Evolutionary conservation across 345 rosid species (phyloP), one percentile per base, ranked within the genome.

Genomic region (Diplotaxis tenuifolia): DNA sequence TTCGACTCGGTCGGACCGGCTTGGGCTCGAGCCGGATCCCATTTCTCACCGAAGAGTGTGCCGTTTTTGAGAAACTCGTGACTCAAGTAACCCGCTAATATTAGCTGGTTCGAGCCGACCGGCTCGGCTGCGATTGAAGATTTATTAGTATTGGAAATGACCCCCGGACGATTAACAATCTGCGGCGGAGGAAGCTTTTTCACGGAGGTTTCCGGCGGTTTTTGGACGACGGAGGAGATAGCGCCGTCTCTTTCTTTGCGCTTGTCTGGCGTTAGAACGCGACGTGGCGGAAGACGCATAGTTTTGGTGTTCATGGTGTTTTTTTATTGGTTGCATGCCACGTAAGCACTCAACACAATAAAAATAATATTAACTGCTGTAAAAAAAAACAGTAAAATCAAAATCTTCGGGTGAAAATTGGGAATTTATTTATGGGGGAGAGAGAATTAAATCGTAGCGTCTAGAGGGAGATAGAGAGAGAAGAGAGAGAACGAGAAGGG

Each of bases 271-370:
- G 91, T 85, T 76, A 83, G 56, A 65, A 84, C 83, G 40, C 95
- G 96, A 57, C 93, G 89, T 64, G 97, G 86, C 36, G 91, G 92
- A 15, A 87, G 85, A 72, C 98, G 96, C 98, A 93, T 93, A 85
- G 89, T 83, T 82, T 86, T 82, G 88, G 91, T 85, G 72, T 80
- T 85, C 87, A 82, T 88, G 49, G 45, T 57, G 45, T 12, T 34
- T 69, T 52, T 69, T 34, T 62, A 36, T 71, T 57, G 25, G 68
- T 72, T 81, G 83, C 87, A 82, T 86, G 90, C 96, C 98, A 93
- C 94, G 94, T 88, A 79, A 80, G 66, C 80, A 60, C 64, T 56
- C 27, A 65, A 36, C 42, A 22, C 31, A 22, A 1, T 42, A 55
- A 78, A 70, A 54, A 4, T 4, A 31, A 31, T 11, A 52, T 64